Evolutionary conservation across 2,329 filamentous ascomycete genomes (phyloP).

Genomic region (Talaromyces verruculosus): DNA sequence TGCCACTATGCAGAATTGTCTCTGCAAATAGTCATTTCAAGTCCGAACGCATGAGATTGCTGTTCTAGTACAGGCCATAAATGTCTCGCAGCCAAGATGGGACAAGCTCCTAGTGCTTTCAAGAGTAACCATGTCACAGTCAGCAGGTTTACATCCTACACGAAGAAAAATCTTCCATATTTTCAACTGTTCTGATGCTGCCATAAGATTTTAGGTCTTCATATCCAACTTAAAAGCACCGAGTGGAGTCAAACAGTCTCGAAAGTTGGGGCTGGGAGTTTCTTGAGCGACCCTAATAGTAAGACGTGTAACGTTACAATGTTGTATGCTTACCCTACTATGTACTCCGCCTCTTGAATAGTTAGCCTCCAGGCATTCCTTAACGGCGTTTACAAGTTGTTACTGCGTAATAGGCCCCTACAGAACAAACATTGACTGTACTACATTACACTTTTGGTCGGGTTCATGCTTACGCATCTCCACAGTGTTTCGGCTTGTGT

Average conservation of each 20-base stretch:
- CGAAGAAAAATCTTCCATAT: background rate
- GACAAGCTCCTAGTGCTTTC: background rate
- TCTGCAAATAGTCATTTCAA: too few relatives aligned
- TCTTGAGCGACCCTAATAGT: background rate
- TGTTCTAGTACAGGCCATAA: background rate
- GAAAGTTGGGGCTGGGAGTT: background rate
- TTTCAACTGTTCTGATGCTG: background rate
- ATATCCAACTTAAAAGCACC: background rate
- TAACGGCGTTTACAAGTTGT: background rate
- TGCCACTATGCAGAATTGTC: background rate
- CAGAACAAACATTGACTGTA: background rate
- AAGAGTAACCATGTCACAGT: background rate
- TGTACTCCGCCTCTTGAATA: background rate
- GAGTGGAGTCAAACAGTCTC: background rate
- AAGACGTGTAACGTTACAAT: slow-evolving; percentile 6
- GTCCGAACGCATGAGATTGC: background rate
- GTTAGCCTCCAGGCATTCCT: background rate
- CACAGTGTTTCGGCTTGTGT: background rate
- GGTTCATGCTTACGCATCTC: background rate
- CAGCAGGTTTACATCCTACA: background rate
- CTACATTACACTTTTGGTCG: slow-evolving; percentile 2
- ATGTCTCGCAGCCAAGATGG: background rate
- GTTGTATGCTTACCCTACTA: background rate
- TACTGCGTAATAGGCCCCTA: background rate
- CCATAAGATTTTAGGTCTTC: background rate